phyloP scores from a whole-genome alignment of 805 yeast genomes.

The Metschnikowia proteae region DNA sequence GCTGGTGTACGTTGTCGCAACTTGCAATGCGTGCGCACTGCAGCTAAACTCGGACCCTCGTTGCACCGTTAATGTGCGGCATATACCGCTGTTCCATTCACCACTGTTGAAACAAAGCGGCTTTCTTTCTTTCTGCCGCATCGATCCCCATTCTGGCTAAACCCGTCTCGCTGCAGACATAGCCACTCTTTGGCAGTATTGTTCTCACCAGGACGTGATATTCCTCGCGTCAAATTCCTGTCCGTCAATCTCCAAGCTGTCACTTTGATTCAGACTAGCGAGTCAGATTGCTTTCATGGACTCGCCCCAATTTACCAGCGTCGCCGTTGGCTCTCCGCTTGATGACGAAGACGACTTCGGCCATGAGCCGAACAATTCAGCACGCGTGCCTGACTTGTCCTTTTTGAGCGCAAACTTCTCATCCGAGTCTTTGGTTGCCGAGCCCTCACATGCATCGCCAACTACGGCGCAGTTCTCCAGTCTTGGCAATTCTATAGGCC shows the following conservation, averaged over 20 bases:
- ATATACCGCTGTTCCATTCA: background rate
- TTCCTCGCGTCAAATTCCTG: background rate
- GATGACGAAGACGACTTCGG: constrained; percentile 4
- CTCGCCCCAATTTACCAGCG: constrained; percentile 4
- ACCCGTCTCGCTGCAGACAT: too few species aligned
- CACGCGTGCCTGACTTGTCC: constrained; percentile 23
- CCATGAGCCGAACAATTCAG: constrained; percentile 1
- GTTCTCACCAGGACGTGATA: background rate
- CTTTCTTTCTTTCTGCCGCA: background rate
- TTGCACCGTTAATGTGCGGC: background rate
- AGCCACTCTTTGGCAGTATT: too few species aligned
- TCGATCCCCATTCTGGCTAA: too few species aligned
- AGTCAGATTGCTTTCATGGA: background rate
- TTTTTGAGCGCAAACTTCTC: constrained; percentile 40
- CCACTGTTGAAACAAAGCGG: background rate
- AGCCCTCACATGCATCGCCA: background rate
- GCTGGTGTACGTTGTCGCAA: background rate
- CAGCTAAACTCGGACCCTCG: background rate
- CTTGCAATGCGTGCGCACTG: background rate
- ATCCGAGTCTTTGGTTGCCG: constrained; percentile 26
- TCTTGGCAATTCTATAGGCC: background rate
- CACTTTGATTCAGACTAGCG: too few species aligned
- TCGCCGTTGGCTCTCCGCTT: constrained; percentile 4
- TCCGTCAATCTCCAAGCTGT: background rate
- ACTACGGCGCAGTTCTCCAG: background rate